A percentile compares a stretch with the other conserved stretches of the same genome.
These are phyloP conservation scores for Pilasporangium apinafurcum DNA, from an alignment of 352 stramenopile species.

Conservation along the genomic window DNA sequence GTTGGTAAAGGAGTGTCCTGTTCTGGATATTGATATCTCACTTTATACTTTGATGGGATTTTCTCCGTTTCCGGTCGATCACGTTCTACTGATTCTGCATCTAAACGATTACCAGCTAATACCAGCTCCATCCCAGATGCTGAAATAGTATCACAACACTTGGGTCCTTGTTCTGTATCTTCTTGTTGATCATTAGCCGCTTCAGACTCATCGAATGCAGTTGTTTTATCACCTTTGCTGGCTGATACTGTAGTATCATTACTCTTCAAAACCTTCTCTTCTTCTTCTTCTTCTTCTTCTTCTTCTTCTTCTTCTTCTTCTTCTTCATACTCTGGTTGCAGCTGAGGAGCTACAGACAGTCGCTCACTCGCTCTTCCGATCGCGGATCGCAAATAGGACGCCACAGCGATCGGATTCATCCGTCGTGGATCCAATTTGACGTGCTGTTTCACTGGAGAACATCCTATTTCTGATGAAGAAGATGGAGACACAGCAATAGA, in stretches of 20 bases:
- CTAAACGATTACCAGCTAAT: too few relatives aligned
- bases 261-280: neutral
- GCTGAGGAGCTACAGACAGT: neutral
- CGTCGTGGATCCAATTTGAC: conserved; percentile 6
- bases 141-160: too few relatives aligned
- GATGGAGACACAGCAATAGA: neutral
- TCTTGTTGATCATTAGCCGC: neutral
- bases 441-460: neutral
- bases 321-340: neutral
- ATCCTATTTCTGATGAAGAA: neutral
- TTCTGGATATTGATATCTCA: conserved; percentile 9
- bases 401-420: conserved; percentile 16
- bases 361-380: conserved; percentile 7
- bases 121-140: too few relatives aligned
- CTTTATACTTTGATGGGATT: conserved; percentile 2
- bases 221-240: too few relatives aligned
- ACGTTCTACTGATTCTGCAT: too few relatives aligned
- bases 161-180: neutral
- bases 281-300: neutral
- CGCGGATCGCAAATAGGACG: conserved; percentile 34
- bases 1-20: neutral
- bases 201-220: too few relatives aligned
- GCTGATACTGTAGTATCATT: neutral
- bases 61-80: too few relatives aligned
- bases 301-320: neutral